phyloP scores from a whole-genome alignment of 257 asterid species.

The Fraxinus anomala region DNA sequence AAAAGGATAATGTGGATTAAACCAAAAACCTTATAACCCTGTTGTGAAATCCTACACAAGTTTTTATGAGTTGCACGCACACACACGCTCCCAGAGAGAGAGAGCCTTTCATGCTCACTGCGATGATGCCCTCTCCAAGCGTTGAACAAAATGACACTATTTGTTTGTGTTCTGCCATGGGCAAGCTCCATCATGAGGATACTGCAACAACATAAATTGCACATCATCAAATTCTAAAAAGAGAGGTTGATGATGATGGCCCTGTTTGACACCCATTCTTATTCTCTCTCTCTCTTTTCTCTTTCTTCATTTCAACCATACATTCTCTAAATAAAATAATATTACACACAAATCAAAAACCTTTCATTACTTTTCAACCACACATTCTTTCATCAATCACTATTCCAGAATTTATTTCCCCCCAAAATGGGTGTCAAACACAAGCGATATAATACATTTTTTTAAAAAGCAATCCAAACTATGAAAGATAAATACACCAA shows the following conservation, averaged over 20 bases:
- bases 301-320: no score
- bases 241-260: constrained; percentile 16
- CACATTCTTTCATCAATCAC: no score
- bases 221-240: constrained; percentile 8
- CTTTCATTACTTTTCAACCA: no score
- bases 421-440: no score
- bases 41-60: no score
- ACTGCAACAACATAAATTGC: constrained; percentile 49
- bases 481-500: constrained; percentile 25
- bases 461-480: constrained; percentile 6
- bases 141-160: constrained; percentile 97
- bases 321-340: no score
- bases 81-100: not conserved
- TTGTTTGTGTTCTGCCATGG: constrained; percentile 76
- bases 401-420: no score
- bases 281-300: no score
- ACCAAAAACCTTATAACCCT: no score
- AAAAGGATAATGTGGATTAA: not conserved
- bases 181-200: constrained; percentile 96
- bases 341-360: no score
- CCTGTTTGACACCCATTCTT: no score
- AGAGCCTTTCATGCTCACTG: constrained; percentile 83
- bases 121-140: constrained; percentile 83
- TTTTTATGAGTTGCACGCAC: no score
- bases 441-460: not conserved